Evolutionary conservation across 805 yeast genomes (phyloP).

Genomic region (Metschnikowia noctiluminum): DNA sequence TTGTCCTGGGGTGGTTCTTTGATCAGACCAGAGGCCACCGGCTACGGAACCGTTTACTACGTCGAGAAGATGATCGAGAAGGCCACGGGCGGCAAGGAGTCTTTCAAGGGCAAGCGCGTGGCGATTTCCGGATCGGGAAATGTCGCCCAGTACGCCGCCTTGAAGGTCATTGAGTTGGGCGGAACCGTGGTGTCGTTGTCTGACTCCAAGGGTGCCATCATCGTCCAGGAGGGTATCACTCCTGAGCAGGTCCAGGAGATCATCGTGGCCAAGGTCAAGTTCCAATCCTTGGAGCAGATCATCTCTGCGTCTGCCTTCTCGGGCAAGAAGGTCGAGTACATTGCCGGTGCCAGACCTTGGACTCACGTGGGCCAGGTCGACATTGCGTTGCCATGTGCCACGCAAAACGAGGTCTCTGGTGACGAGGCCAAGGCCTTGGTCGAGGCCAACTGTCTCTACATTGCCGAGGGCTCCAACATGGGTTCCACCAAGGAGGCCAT

Average conservation of each 20-base stretch:
- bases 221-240: conserved; percentile 78
- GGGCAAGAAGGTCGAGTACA: conserved; percentile 63
- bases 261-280: conserved; percentile 74
- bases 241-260: conserved; percentile 74
- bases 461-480: conserved; percentile 99
- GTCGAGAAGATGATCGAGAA: conserved; percentile 96
- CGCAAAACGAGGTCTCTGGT: conserved; percentile 96
- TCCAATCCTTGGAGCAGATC: conserved; percentile 70
- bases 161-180: conserved; percentile 95
- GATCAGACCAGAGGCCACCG: conserved; percentile 99
- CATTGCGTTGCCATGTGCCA: conserved; percentile 96
- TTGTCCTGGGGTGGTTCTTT: conserved; percentile 98
- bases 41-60: conserved; percentile 95
- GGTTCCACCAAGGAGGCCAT: conserved; percentile 98
- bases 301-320: conserved; percentile 58
- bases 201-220: conserved; percentile 89
- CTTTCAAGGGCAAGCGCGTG: conserved; percentile 89
- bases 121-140: conserved; percentile 98
- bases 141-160: conserved; percentile 98
- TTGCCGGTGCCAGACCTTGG: conserved; percentile 97
- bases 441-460: conserved; percentile 85
- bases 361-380: conserved; percentile 85
- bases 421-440: conserved; percentile 94
- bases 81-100: conserved; percentile 85
- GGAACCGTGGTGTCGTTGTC: conserved; percentile 91